Percentiles rank a stretch among this genome's conserved stretches.
These are phyloP conservation scores for Fusarium gaditjirri DNA, from an alignment of 2,329 filamentous ascomycete species.

Conservation along the genomic window DNA sequence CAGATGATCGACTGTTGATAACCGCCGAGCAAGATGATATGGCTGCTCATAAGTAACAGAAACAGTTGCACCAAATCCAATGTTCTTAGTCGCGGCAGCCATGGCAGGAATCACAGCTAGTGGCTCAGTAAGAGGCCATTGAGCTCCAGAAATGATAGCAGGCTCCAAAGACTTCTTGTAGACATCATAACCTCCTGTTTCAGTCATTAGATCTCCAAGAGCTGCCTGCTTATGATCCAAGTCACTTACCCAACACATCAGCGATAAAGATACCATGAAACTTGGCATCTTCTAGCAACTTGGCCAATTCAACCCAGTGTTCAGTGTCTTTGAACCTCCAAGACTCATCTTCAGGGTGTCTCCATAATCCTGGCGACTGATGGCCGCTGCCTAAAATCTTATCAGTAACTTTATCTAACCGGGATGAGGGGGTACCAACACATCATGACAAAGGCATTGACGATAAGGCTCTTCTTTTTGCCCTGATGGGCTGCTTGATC, in stretches of 20 bases:
- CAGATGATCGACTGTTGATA: constrained; percentile 76
- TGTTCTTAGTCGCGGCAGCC: constrained; percentile 74
- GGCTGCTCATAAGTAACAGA: constrained; percentile 78
- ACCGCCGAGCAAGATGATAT: constrained; percentile 72
- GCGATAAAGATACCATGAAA: constrained; percentile 76
- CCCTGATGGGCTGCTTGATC: constrained; percentile 11
- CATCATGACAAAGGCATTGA: constrained; percentile 58
- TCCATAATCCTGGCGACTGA: constrained; percentile 62
- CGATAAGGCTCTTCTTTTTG: constrained; percentile 53
- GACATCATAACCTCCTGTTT: constrained; percentile 72
- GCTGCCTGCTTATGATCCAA: accelerated
- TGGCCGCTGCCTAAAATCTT: constrained; percentile 52
- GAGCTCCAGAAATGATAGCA: constrained; percentile 70
- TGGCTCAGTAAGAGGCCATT: constrained; percentile 79
- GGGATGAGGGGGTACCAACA: constrained; percentile 39
- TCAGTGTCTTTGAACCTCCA: constrained; percentile 68
- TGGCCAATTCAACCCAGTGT: constrained; percentile 70
- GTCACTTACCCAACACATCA: constrained; percentile 64
- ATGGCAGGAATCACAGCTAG: constrained; percentile 73
- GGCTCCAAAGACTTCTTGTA: constrained; percentile 71
- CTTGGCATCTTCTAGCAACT: constrained; percentile 68
- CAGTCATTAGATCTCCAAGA: not conserved
- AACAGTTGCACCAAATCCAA: constrained; percentile 76
- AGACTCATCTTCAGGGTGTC: constrained; percentile 72
- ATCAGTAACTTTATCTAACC: constrained; percentile 11